Conservation (phyloP, 2,329 filamentous ascomycete genomes). For the Colletotrichum spinosum region DNA sequence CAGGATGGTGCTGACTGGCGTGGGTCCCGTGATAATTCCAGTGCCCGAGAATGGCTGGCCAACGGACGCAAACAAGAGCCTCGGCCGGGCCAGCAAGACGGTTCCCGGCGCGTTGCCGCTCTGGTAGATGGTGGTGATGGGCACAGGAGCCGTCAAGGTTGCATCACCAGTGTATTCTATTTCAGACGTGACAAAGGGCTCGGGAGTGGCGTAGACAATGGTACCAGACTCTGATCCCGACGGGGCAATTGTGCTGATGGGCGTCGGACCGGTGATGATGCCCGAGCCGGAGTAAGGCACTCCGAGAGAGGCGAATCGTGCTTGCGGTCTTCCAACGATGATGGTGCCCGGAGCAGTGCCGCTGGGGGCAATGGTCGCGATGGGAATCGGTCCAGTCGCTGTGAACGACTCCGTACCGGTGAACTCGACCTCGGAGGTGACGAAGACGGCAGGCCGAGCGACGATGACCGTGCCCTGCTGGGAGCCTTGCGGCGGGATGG, state of each 20-base stretch:
- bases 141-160: neutral
- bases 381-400: slow-evolving; percentile 1
- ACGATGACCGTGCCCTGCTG: slow-evolving; percentile 25
- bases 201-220: slow-evolving; percentile 3
- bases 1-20: neutral
- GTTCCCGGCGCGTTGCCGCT: slow-evolving; percentile 24
- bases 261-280: slow-evolving; percentile 14
- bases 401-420: slow-evolving; percentile 11
- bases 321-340: slow-evolving; percentile 8
- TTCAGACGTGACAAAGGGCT: neutral
- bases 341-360: slow-evolving; percentile 27
- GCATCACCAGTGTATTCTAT: neutral
- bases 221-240: neutral
- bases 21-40: slow-evolving; percentile 12
- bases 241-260: slow-evolving; percentile 3
- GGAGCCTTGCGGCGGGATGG: slow-evolving; percentile 27
- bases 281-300: slow-evolving; percentile 10
- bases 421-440: slow-evolving; percentile 13
- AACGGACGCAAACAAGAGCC: slow-evolving; percentile 7
- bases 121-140: slow-evolving; percentile 16
- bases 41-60: slow-evolving; percentile 1
- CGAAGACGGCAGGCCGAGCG: neutral
- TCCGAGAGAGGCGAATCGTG: neutral
- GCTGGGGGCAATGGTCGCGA: slow-evolving; percentile 19
- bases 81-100: slow-evolving; percentile 12